A percentile compares a stretch with the other conserved stretches of the same genome.
phyloP scores from a whole-genome alignment of 768 basidiomycete genomes.

The Chalciporus pseudorubinellus region DNA sequence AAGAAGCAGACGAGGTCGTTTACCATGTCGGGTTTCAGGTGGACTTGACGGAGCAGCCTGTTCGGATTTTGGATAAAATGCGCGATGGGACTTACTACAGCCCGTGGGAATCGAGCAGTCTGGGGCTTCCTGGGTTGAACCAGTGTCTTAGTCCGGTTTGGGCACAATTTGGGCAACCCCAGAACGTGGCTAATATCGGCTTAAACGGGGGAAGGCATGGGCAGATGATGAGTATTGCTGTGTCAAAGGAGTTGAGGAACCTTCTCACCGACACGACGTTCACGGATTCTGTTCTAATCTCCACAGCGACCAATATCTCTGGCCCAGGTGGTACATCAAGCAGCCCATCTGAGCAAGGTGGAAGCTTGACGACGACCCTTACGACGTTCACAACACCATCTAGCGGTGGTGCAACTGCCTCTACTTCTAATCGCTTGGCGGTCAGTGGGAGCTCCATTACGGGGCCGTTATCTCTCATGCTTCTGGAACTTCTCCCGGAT shows the following conservation, averaged over 20 bases:
- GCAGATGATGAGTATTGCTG: constrained; percentile 33
- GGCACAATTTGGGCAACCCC: constrained; percentile 14
- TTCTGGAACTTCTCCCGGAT: constrained; percentile 67
- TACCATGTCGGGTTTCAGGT: constrained; percentile 97
- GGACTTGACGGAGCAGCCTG: constrained; percentile 84
- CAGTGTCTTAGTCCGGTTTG: constrained; percentile 2
- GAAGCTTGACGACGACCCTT: constrained; percentile 13
- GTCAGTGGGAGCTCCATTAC: constrained; percentile 16
- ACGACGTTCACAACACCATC: constrained; percentile 18
- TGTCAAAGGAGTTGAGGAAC: constrained; percentile 53
- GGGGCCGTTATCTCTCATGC: constrained; percentile 36
- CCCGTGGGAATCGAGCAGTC: constrained; percentile 6
- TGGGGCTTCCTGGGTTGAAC: not conserved
- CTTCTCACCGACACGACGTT: constrained; percentile 49
- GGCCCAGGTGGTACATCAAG: constrained; percentile 21
- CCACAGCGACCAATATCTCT: constrained; percentile 38
- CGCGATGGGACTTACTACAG: constrained; percentile 73
- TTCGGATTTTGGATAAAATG: constrained; percentile 76
- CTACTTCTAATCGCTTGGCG: constrained; percentile 18
- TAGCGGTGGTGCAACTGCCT: not conserved
- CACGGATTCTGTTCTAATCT: constrained; percentile 44
- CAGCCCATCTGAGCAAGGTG: constrained; percentile 11
- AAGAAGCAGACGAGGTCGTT: constrained; percentile 67
- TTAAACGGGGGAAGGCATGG: constrained; percentile 24
- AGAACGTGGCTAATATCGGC: constrained; percentile 19